Evolutionary conservation across 257 asterid genomes (phyloP).

Genomic region (Rubia yunnanensis): DNA sequence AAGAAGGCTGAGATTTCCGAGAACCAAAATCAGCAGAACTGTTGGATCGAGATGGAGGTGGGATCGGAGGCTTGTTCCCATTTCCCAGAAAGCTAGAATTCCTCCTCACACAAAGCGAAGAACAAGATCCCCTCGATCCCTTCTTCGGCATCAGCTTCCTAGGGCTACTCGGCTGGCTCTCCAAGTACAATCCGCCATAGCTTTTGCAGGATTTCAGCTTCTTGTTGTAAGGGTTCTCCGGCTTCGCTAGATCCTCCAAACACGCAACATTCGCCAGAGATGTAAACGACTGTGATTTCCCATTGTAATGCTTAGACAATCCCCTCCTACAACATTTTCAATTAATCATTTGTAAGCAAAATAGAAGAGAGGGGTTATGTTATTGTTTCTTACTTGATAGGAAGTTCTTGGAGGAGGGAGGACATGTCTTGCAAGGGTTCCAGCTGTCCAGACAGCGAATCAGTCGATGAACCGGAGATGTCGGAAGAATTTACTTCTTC

Average conservation of each 20-base stretch:
- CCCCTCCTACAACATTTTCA: slow-evolving; percentile 53
- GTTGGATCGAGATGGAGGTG: slow-evolving; percentile 30
- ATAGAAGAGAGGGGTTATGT: too few relatives aligned
- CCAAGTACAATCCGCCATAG: slow-evolving; percentile 27
- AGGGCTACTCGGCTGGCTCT: slow-evolving; percentile 8
- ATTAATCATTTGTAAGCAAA: too few relatives aligned
- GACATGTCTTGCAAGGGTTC: slow-evolving; percentile 51
- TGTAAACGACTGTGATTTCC: slow-evolving; percentile 63
- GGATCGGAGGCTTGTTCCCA: slow-evolving; percentile 24
- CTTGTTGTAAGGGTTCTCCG: slow-evolving; percentile 44
- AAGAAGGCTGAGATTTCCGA: slow-evolving; percentile 15
- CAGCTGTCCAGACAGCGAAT: slow-evolving; percentile 7
- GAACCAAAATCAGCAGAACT: slow-evolving; percentile 19
- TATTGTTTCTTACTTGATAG: slow-evolving; percentile 37
- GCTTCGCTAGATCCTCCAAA: slow-evolving; percentile 57
- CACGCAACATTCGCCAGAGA: slow-evolving; percentile 36
- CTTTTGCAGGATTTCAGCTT: slow-evolving; percentile 50
- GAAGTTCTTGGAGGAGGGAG: slow-evolving; percentile 52
- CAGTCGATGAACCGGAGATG: slow-evolving; percentile 4
- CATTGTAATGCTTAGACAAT: slow-evolving; percentile 56
- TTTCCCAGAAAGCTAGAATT: slow-evolving; percentile 24
- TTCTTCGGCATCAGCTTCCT: slow-evolving; percentile 26
- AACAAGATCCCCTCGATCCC: slow-evolving; percentile 17
- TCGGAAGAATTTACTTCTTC: slow-evolving; percentile 21
- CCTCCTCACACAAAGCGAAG: slow-evolving; percentile 23